These are phyloP conservation scores for Plasmopara halstedii DNA, from an alignment of 352 stramenopile species.

Conservation along the genomic window DNA sequence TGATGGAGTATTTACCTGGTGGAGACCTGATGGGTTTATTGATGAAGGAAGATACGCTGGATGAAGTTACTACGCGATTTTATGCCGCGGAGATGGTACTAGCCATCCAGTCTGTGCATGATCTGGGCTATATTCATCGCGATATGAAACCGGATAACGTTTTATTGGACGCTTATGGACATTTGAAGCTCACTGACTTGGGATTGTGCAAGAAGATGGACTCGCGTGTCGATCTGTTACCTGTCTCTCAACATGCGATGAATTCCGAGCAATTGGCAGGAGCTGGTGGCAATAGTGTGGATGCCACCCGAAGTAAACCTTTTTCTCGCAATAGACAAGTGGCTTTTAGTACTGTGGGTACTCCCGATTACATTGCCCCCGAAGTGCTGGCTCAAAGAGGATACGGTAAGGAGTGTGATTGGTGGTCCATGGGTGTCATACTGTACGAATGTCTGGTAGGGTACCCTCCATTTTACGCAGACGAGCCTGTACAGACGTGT, in stretches of 20 bases:
- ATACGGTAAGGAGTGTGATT: conserved; percentile 92
- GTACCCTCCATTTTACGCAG: conserved; percentile 98
- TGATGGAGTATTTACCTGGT: conserved; percentile 99
- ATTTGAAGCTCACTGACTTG: conserved; percentile 99
- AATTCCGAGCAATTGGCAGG: conserved; percentile 21
- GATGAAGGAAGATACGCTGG: conserved; percentile 97
- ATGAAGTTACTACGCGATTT: conserved; percentile 84
- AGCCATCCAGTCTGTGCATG: conserved; percentile 97
- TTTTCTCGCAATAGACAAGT: conserved; percentile 70
- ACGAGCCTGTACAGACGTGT: conserved; percentile 96
- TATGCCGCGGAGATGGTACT: conserved; percentile 98
- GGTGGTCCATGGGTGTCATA: conserved; percentile 99
- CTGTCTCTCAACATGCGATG: conserved; percentile 68
- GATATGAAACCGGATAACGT: conserved; percentile 98
- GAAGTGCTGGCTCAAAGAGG: conserved; percentile 93
- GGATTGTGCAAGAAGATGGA: conserved; percentile 97
- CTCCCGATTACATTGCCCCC: conserved; percentile 98
- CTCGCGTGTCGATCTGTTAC: conserved; percentile 71
- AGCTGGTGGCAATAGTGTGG: conserved; percentile 21
- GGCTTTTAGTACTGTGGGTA: conserved; percentile 98
- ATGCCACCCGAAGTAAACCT: conserved; percentile 44
- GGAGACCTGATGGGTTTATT: conserved; percentile 99
- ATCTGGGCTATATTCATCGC: conserved; percentile 97
- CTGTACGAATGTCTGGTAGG: conserved; percentile 99
- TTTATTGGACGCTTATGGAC: conserved; percentile 94